Percentiles rank a stretch among this genome's conserved stretches.
Conservation (phyloP, 176 grass and related monocot genomes). For the Aegilops bicornis region DNA sequence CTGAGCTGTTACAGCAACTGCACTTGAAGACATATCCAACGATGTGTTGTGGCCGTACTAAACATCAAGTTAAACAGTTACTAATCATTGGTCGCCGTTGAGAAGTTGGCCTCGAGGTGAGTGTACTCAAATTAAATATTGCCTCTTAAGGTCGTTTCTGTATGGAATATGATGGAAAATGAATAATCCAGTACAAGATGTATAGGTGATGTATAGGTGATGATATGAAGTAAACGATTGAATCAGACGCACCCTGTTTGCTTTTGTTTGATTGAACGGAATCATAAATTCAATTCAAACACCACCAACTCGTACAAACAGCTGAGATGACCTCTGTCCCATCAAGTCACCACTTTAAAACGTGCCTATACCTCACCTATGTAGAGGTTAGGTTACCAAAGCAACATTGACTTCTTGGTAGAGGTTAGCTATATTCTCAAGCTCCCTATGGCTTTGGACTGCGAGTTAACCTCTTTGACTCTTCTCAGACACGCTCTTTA, state of each 20-base stretch:
- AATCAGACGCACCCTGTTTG: not conserved
- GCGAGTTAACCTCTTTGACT: slow-evolving; percentile 26
- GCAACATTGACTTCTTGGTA: slow-evolving; percentile 44
- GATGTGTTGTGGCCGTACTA: not conserved
- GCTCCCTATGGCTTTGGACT: slow-evolving; percentile 23
- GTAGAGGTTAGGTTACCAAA: slow-evolving; percentile 45
- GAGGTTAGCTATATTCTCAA: slow-evolving; percentile 4
- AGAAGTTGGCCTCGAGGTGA: slow-evolving; percentile 24
- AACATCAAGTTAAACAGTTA: slow-evolving; percentile 4
- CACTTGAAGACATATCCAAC: slow-evolving; percentile 10
- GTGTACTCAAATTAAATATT: not conserved
- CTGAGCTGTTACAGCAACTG: not conserved
- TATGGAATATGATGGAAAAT: slow-evolving; percentile 12
- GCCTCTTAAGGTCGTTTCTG: not conserved
- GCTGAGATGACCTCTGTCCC: slow-evolving; percentile 31
- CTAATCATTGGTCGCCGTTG: slow-evolving; percentile 10
- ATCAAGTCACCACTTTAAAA: slow-evolving; percentile 42
- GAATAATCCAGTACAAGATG: not conserved
- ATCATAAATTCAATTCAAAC: slow-evolving; percentile 4
- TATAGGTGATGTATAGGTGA: not conserved
- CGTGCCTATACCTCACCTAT: slow-evolving; percentile 30
- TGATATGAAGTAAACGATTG: not conserved
- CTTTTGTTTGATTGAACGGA: slow-evolving; percentile 16
- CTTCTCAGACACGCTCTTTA: slow-evolving; percentile 20
- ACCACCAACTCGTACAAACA: slow-evolving; percentile 17